phyloP scores from a whole-genome alignment of 768 basidiomycete species.

The Asterophora parasitica region DNA sequence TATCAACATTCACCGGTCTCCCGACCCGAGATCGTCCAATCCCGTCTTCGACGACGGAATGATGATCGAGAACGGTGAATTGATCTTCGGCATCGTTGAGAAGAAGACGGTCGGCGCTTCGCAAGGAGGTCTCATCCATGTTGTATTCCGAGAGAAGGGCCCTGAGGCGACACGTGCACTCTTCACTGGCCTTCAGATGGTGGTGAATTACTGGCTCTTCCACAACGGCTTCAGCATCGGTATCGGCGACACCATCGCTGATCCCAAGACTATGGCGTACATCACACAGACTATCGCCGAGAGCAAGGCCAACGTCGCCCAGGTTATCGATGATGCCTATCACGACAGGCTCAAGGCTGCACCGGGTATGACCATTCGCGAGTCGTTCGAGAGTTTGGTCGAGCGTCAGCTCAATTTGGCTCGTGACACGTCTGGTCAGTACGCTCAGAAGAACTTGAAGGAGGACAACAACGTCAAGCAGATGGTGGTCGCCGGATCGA shows the following conservation, averaged over 20 bases:
- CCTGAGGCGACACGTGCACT: slow-evolving; percentile 85
- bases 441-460: slow-evolving; percentile 95
- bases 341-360: slow-evolving; percentile 83
- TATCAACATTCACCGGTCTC: slow-evolving; percentile 84
- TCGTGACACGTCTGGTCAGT: slow-evolving; percentile 93
- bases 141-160: slow-evolving; percentile 97
- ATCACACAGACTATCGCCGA: slow-evolving; percentile 81
- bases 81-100: slow-evolving; percentile 92
- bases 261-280: slow-evolving; percentile 77
- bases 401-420: slow-evolving; percentile 90
- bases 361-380: slow-evolving; percentile 99
- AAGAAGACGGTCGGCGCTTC: slow-evolving; percentile 99
- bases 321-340: slow-evolving; percentile 77
- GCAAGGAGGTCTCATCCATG: slow-evolving; percentile 91
- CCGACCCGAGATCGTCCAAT: slow-evolving; percentile 73
- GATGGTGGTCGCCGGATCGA: slow-evolving; percentile 99
- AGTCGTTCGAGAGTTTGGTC: slow-evolving; percentile 93
- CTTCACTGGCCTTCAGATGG: slow-evolving; percentile 90
- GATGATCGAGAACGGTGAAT: slow-evolving; percentile 93
- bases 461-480: slow-evolving; percentile 99
- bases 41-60: slow-evolving; percentile 93
- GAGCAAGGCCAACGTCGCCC: slow-evolving; percentile 74
- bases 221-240: slow-evolving; percentile 99
- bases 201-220: slow-evolving; percentile 98
- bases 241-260: slow-evolving; percentile 97